A percentile compares a stretch with the other conserved stretches of the same genome.
Conservation (phyloP, 106 monocot species). For the Cymbidium sinense region DNA sequence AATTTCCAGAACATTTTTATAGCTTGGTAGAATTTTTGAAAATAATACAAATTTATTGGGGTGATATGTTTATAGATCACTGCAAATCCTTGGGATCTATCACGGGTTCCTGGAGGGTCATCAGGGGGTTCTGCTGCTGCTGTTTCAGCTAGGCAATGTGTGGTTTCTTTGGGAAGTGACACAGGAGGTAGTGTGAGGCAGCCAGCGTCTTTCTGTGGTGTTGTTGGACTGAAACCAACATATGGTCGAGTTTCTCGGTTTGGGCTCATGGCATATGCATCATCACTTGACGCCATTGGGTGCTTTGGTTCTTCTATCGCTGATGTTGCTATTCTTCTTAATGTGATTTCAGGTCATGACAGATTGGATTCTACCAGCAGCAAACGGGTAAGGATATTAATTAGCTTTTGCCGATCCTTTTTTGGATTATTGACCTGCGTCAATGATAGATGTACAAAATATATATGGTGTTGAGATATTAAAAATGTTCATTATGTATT, state of each 20-base stretch:
- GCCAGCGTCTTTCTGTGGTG: constrained; percentile 97
- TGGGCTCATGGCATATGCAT: constrained; percentile 98
- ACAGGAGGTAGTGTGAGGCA: constrained; percentile 97
- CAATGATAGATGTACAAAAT: neutral
- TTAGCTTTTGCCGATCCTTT: neutral
- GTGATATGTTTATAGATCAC: constrained; percentile 50
- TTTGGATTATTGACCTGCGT: neutral
- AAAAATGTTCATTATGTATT: neutral
- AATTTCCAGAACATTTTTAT: neutral
- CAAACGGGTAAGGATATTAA: constrained; percentile 30
- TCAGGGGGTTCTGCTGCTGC: constrained; percentile 95
- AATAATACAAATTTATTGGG: neutral
- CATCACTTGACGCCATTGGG: constrained; percentile 89
- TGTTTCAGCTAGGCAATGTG: constrained; percentile 88
- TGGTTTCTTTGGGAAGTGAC: constrained; percentile 84
- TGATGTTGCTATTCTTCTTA: constrained; percentile 69
- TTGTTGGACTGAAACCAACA: constrained; percentile 91
- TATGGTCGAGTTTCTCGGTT: constrained; percentile 90
- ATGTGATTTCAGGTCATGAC: constrained; percentile 81
- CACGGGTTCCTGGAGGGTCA: constrained; percentile 98
- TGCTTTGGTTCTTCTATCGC: constrained; percentile 74
- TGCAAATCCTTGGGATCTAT: constrained; percentile 88
- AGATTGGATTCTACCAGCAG: constrained; percentile 85
- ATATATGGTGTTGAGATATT: neutral
- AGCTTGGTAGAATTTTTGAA: neutral